phyloP scores from a whole-genome alignment of 768 basidiomycete species.

The Pleurotus salmoneostramineus region DNA sequence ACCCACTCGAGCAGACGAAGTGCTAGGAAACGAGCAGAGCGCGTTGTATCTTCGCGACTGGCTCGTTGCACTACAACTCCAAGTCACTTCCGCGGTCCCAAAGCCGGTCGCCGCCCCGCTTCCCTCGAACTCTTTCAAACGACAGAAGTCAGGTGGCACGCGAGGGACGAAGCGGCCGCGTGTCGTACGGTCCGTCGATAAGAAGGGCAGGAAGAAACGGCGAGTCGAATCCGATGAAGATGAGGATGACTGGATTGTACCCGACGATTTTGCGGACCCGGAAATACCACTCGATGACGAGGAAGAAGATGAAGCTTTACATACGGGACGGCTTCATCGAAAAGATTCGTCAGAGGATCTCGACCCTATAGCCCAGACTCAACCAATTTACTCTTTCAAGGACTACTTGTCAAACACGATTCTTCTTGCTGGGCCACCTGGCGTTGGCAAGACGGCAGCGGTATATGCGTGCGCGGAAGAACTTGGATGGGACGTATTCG shows the following conservation, averaged over 20 bases:
- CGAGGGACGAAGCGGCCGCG: slow-evolving; percentile 55
- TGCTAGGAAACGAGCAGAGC: slow-evolving; percentile 73
- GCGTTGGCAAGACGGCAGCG: slow-evolving; percentile 87
- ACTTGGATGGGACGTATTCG: slow-evolving; percentile 94
- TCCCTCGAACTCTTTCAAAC: slow-evolving; percentile 13
- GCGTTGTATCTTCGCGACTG: slow-evolving; percentile 75
- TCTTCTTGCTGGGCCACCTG: slow-evolving; percentile 76
- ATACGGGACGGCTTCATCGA: background rate
- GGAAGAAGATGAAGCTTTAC: slow-evolving; percentile 26
- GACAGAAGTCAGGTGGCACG: slow-evolving; percentile 10
- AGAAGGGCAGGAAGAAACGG: slow-evolving; percentile 48
- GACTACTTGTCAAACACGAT: slow-evolving; percentile 79
- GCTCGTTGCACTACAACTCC: slow-evolving; percentile 68
- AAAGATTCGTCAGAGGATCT: background rate
- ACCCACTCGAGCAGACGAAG: slow-evolving; percentile 67
- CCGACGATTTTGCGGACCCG: slow-evolving; percentile 25
- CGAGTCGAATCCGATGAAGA: slow-evolving; percentile 53
- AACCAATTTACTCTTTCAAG: slow-evolving; percentile 23
- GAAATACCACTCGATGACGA: slow-evolving; percentile 23
- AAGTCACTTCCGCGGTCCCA: slow-evolving; percentile 21
- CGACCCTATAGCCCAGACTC: background rate
- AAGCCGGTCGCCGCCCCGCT: slow-evolving; percentile 13
- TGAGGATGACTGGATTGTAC: slow-evolving; percentile 59
- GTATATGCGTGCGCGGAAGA: slow-evolving; percentile 94
- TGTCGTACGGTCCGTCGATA: slow-evolving; percentile 49